A percentile compares a stretch with the other conserved stretches of the same genome.
Evolutionary conservation across 345 rosid genomes (phyloP).

Genomic region (Citropsis articulata): DNA sequence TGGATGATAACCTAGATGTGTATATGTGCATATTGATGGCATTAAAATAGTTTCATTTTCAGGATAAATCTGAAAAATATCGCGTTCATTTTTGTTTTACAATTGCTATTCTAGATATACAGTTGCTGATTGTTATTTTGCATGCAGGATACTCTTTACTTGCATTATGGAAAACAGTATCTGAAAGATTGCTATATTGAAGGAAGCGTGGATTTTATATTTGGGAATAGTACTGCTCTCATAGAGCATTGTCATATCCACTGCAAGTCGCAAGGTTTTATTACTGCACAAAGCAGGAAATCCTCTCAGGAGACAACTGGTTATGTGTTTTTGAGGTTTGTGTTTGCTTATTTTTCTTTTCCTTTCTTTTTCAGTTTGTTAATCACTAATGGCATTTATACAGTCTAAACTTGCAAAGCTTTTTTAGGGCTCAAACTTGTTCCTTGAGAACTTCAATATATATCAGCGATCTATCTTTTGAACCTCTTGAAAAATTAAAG

Average conservation of each 20-base stretch:
- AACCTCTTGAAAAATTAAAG: background rate
- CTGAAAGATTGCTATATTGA: constrained; percentile 86
- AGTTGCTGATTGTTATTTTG: constrained; percentile 1
- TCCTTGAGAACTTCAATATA: background rate
- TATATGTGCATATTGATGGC: background rate
- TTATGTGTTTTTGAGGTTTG: constrained; percentile 82
- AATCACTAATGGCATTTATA: background rate
- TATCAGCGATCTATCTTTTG: background rate
- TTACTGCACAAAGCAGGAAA: constrained; percentile 97
- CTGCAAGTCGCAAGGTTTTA: constrained; percentile 82
- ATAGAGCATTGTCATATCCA: constrained; percentile 96
- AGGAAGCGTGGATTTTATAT: constrained; percentile 93
- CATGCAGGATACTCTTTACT: constrained; percentile 83
- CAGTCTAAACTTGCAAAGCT: background rate
- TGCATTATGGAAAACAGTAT: constrained; percentile 91
- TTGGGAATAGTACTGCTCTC: constrained; percentile 91
- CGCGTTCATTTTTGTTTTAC: background rate
- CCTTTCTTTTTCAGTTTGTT: background rate
- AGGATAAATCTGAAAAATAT: background rate
- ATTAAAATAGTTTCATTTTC: background rate
- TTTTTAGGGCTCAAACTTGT: background rate
- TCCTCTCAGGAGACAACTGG: constrained; percentile 91
- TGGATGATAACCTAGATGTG: background rate
- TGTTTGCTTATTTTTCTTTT: background rate
- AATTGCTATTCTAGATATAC: background rate